Conservation (phyloP, 306 rosid genomes). For the Phaseolus lunatus region DNA sequence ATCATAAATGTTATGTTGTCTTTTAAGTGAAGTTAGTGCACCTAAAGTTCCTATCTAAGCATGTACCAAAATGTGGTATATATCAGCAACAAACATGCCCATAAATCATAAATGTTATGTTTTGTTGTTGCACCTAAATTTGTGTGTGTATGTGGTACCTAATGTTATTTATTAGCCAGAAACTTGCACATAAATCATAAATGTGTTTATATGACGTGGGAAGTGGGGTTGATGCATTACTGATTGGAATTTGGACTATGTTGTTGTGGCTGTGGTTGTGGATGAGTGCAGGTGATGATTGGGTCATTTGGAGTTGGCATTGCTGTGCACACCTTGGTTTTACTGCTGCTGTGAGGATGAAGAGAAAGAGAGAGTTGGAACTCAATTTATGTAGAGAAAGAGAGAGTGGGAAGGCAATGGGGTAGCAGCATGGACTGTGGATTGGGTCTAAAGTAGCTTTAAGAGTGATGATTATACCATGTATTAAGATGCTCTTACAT, state of each 20-base stretch:
- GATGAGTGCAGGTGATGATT: slow-evolving; percentile 73
- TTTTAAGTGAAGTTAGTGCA: slow-evolving; percentile 16
- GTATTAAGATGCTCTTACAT: slow-evolving; percentile 66
- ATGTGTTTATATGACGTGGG: slow-evolving; percentile 28
- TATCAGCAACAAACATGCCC: slow-evolving; percentile 3
- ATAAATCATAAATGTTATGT: background rate
- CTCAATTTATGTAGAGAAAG: slow-evolving; percentile 39
- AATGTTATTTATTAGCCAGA: background rate
- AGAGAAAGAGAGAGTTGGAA: slow-evolving; percentile 37
- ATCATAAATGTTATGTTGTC: background rate
- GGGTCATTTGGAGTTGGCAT: slow-evolving; percentile 58
- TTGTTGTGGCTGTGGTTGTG: slow-evolving; percentile 27
- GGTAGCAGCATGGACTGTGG: too few relatives aligned
- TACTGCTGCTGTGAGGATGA: slow-evolving; percentile 56
- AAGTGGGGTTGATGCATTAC: slow-evolving; percentile 35
- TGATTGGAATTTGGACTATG: slow-evolving; percentile 51
- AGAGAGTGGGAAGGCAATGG: slow-evolving; percentile 39
- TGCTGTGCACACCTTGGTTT: slow-evolving; percentile 53
- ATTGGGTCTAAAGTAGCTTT: slow-evolving; percentile 67
- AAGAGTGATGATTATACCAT: slow-evolving; percentile 68
- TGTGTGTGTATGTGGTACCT: too few relatives aligned
- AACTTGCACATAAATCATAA: background rate
- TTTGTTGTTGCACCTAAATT: background rate
- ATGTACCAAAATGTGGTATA: background rate
- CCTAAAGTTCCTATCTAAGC: background rate